These are phyloP conservation scores for Trifolium repens DNA, from an alignment of 306 rosid genomes.

Conservation along the genomic window DNA sequence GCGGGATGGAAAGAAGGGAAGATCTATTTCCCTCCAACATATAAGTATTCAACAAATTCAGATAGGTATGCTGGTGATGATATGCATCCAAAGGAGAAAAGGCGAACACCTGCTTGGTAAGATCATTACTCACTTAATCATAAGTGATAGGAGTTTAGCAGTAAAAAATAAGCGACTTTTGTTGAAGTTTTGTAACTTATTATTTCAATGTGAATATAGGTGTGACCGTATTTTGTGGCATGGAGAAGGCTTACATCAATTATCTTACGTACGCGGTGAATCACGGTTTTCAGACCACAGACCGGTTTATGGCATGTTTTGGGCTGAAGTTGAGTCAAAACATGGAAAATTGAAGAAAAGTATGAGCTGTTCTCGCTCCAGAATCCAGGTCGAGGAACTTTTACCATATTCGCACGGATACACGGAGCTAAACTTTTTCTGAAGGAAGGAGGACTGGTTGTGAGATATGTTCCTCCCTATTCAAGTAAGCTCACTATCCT, in stretches of 20 bases:
- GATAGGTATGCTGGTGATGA: constrained; percentile 96
- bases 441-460: constrained; percentile 42
- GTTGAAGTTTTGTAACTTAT: constrained; percentile 20
- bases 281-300: constrained; percentile 96
- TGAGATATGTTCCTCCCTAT: constrained; percentile 36
- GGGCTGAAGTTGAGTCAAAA: constrained; percentile 94
- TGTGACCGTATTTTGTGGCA: constrained; percentile 97
- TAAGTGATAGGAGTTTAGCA: constrained; percentile 17
- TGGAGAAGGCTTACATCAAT: constrained; percentile 97
- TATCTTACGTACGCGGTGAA: constrained; percentile 93
- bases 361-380: constrained; percentile 79
- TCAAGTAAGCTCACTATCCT: constrained; percentile 52
- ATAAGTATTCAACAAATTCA: constrained; percentile 94
- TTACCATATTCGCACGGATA: constrained; percentile 91
- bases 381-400: constrained; percentile 90
- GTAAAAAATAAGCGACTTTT: constrained; percentile 19
- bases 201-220: constrained; percentile 54
- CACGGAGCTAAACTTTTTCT: constrained; percentile 95
- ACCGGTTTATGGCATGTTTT: constrained; percentile 90
- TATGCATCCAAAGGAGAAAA: constrained; percentile 94
- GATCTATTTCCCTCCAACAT: constrained; percentile 97
- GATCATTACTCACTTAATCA: constrained; percentile 38
- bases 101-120: constrained; percentile 99
- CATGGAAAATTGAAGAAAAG: constrained; percentile 86
- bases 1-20: constrained; percentile 97